Conservation (phyloP, 164 flowering plant species). For the Berberis vulgaris region DNA sequence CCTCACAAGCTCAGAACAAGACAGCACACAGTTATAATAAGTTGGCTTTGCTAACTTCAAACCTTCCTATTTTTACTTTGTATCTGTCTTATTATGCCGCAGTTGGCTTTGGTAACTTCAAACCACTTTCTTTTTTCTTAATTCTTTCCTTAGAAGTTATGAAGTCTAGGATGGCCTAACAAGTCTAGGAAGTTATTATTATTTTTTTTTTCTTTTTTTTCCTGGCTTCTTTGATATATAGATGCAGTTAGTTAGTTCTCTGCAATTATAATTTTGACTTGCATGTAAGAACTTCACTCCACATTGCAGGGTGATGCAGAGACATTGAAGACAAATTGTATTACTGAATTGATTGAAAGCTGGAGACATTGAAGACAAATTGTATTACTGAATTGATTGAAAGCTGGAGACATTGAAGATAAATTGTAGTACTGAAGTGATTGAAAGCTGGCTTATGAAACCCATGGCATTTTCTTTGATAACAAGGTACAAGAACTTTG, state of each 20-base stretch:
- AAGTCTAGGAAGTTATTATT: no score
- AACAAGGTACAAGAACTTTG: constrained; percentile 51
- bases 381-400: constrained; percentile 77
- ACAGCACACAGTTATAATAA: no score
- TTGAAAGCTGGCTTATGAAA: constrained; percentile 74
- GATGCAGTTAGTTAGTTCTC: neutral
- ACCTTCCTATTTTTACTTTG: no score
- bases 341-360: no score
- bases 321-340: no score
- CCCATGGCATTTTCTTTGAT: constrained; percentile 73
- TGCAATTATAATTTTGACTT: neutral
- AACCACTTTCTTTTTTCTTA: no score
- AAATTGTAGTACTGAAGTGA: constrained; percentile 68
- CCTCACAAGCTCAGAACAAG: no score
- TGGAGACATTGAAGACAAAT: constrained; percentile 53
- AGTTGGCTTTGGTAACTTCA: no score
- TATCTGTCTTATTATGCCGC: no score
- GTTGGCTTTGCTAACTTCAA: no score
- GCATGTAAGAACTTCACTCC: neutral
- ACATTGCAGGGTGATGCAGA: constrained; percentile 27
- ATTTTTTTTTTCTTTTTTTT: neutral
- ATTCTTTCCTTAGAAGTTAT: no score
- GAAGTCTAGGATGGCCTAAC: no score
- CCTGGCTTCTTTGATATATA: neutral
- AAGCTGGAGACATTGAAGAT: constrained; percentile 69